phyloP scores from a whole-genome alignment of 2,329 filamentous ascomycete genomes.

The Epichloe coenophiala region DNA sequence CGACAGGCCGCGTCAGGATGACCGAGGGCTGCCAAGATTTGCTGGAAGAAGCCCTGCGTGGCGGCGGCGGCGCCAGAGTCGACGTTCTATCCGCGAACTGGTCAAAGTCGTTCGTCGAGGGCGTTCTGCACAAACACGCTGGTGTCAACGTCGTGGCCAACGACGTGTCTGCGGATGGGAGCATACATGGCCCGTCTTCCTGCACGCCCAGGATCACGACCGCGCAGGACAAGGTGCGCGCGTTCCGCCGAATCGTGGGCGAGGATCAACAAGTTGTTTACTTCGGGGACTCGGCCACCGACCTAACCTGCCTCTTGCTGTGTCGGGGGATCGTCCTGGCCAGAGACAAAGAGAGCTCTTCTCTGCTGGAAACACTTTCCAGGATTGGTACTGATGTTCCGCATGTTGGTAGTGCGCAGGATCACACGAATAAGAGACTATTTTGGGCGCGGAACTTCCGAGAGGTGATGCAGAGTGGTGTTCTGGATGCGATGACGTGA shows the following conservation, averaged over 20 bases:
- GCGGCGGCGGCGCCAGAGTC: conserved; percentile 25
- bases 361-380: conserved; percentile 22
- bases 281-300: conserved; percentile 44
- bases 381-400: conserved; percentile 25
- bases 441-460: conserved; percentile 31
- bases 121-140: conserved; percentile 23
- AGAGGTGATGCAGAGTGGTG: conserved; percentile 22
- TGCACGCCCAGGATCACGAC: conserved; percentile 19
- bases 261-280: conserved; percentile 26
- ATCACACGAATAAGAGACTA: conserved; percentile 9
- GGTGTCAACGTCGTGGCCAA: conserved; percentile 30
- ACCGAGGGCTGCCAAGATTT: conserved; percentile 27
- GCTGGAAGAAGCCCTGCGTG: conserved; percentile 12
- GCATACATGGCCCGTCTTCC: conserved; percentile 26
- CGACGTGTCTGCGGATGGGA: conserved; percentile 23
- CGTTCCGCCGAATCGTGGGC: conserved; percentile 19
- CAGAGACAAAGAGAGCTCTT: conserved; percentile 17
- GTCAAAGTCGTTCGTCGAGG: conserved; percentile 33
- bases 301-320: conserved; percentile 37
- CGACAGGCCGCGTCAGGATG: conserved; percentile 19
- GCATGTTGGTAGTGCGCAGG: conserved; percentile 17
- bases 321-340: conserved; percentile 33
- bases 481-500: conserved; percentile 1
- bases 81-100: conserved; percentile 39
- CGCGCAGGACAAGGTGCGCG: conserved; percentile 32